phyloP scores from a whole-genome alignment of 306 rosid species.

The Elaeagnus macrophylla region DNA sequence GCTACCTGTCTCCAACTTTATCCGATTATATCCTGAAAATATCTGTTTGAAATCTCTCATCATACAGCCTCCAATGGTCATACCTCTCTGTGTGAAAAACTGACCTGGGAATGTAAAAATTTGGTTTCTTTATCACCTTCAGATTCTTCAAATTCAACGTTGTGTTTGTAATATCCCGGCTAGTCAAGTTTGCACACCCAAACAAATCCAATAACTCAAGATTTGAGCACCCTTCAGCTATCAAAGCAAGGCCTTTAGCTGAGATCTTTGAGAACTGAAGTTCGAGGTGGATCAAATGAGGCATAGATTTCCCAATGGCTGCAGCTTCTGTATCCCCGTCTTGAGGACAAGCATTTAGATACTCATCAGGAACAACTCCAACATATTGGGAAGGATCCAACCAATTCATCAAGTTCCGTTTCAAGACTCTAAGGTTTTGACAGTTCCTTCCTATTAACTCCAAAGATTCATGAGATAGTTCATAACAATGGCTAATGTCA shows the following conservation, averaged over 20 bases:
- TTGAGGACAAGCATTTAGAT: slow-evolving; percentile 70
- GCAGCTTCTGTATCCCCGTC: slow-evolving; percentile 77
- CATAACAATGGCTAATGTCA: slow-evolving; percentile 60
- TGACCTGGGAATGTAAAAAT: slow-evolving; percentile 37
- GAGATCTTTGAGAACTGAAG: slow-evolving; percentile 63
- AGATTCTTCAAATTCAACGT: slow-evolving; percentile 37
- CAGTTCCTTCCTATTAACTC: slow-evolving; percentile 45
- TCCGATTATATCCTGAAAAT: slow-evolving; percentile 52
- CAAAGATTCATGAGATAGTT: slow-evolving; percentile 40
- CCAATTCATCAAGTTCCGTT: slow-evolving; percentile 64
- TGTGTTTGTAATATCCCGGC: slow-evolving; percentile 58
- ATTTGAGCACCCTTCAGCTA: slow-evolving; percentile 58
- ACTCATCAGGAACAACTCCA: slow-evolving; percentile 60
- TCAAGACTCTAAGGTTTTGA: slow-evolving; percentile 54
- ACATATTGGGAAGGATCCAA: slow-evolving; percentile 60
- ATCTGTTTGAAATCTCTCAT: slow-evolving; percentile 86
- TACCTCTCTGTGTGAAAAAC: slow-evolving; percentile 46
- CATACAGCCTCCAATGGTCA: slow-evolving; percentile 79
- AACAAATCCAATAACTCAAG: slow-evolving; percentile 70
- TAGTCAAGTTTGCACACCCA: slow-evolving; percentile 67
- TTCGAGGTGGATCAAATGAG: slow-evolving; percentile 62
- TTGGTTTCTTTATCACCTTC: slow-evolving; percentile 44
- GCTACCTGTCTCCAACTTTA: slow-evolving; percentile 6
- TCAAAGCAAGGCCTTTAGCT: slow-evolving; percentile 44
- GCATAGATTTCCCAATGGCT: slow-evolving; percentile 69